Base-by-base conservation (phyloP, 257 asterid genomes). In the Nicotiana obtusifolia region DNA sequence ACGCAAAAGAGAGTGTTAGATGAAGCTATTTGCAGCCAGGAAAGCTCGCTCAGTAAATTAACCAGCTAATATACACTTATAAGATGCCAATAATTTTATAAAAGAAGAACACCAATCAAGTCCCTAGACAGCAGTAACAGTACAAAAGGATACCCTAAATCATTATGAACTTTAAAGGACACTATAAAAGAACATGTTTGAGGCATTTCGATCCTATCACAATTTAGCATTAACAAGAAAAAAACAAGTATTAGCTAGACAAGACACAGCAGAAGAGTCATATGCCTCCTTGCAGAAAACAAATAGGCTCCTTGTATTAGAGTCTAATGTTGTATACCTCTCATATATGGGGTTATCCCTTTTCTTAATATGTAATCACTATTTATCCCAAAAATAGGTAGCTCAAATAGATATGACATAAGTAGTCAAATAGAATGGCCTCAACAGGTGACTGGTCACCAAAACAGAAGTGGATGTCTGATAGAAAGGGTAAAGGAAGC, bases 331-430 rank as follows among this genome's bases (percentile, higher is more conserved):
- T 20, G 57, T 41, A 69, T 69, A 41, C 33, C 77, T 65, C 73
- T 20, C 33, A 16, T 69, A 69, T 24, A 62, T 17, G 9, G 37
- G 20, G 35, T 71, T 41, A 14, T 20, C 35, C 78, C 60, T 13
- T 71, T 68, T 37, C 41, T 24, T n/a, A n/a, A 37, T 68, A 68
- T 68, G 56, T n/a, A 19, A 37, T 68, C 77, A 10, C 56, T 30
- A 68, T 68, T 68, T n/a, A 68, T 37, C 77, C 77, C 56, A 69
- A 69, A 15, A 69, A 71, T 20, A 44, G 60, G 78, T 44, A 71
- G 59, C 16, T 22, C 59, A 44, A 22, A 71, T 71, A 22, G 78
- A 52, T 44, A 44, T 13, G 37, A 44, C 59, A 44, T 47, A 71
- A 20, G 35, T 71, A 44, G 37, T 44, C 37, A 71, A 44, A 71